phyloP scores from a whole-genome alignment of 2,329 filamentous ascomycete genomes.

The Fusarium compactum region DNA sequence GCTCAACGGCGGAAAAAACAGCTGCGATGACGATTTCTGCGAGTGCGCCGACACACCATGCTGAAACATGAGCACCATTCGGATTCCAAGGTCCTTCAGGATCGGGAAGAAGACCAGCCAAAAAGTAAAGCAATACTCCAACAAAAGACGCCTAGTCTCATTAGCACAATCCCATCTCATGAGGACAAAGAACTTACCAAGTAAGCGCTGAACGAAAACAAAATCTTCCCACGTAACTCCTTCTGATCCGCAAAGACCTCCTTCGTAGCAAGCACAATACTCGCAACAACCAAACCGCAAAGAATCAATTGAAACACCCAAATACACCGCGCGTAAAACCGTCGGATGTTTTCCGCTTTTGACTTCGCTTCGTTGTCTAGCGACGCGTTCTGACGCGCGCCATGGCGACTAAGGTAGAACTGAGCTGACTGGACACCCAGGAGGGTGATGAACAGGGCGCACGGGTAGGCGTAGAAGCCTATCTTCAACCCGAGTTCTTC shows the following conservation, averaged over 20 bases:
- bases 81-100: conserved; percentile 60
- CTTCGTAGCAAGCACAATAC: conserved; percentile 49
- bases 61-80: conserved; percentile 51
- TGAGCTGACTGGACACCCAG: conserved; percentile 53
- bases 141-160: conserved; percentile 53
- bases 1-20: conserved; percentile 50
- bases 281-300: conserved; percentile 51
- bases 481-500: conserved; percentile 53
- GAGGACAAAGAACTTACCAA: conserved; percentile 46
- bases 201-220: conserved; percentile 57
- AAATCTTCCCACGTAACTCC: conserved; percentile 42
- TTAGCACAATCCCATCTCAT: neutral
- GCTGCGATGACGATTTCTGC: conserved; percentile 54
- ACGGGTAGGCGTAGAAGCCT: conserved; percentile 58
- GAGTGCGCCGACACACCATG: conserved; percentile 53
- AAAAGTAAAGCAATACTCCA: conserved; percentile 56
- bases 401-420: conserved; percentile 53
- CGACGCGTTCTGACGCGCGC: conserved; percentile 45
- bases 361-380: conserved; percentile 47
- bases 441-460: conserved; percentile 53
- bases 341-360: conserved; percentile 45
- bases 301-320: conserved; percentile 53
- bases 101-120: conserved; percentile 57
- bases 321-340: conserved; percentile 51
- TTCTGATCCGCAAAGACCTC: conserved; percentile 50